Percentiles rank a stretch among this genome's conserved stretches.
Evolutionary conservation across 2,329 filamentous ascomycete species (phyloP).

Genomic region (Fusarium buharicum): DNA sequence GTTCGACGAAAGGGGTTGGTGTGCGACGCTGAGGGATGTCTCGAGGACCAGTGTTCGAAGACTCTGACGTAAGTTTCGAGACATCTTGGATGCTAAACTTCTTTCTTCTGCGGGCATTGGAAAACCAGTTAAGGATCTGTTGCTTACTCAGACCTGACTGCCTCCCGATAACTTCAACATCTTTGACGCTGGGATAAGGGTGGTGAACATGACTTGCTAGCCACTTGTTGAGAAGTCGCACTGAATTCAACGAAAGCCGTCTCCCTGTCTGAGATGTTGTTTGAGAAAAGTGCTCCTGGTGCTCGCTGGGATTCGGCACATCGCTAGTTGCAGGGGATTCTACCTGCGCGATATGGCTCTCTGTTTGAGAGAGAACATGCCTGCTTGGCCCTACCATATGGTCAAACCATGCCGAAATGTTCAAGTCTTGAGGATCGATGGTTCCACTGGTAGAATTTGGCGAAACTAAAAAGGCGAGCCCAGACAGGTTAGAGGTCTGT

Average conservation of each 20-base stretch:
- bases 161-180: slow-evolving; percentile 78
- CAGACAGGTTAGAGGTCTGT: too few species aligned
- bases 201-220: slow-evolving; percentile 77
- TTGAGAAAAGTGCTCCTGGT: neutral
- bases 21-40: neutral
- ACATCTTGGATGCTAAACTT: slow-evolving; percentile 56
- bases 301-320: neutral
- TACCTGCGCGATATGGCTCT: neutral
- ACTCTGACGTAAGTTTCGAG: neutral
- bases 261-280: slow-evolving; percentile 21
- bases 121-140: slow-evolving; percentile 89
- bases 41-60: neutral
- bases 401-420: neutral
- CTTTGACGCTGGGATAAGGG: slow-evolving; percentile 84
- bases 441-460: too few species aligned
- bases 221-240: slow-evolving; percentile 61
- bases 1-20: slow-evolving; percentile 61
- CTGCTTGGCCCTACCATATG: neutral
- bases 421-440: too few species aligned
- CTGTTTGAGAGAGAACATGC: neutral
- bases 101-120: slow-evolving; percentile 81
- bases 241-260: slow-evolving; percentile 28
- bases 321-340: neutral
- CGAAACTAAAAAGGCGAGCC: too few species aligned
- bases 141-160: slow-evolving; percentile 79